Percentiles rank a stretch among this genome's conserved stretches.
Evolutionary conservation across 345 rosid species (phyloP).

Genomic region (Melastoma malabathricum): DNA sequence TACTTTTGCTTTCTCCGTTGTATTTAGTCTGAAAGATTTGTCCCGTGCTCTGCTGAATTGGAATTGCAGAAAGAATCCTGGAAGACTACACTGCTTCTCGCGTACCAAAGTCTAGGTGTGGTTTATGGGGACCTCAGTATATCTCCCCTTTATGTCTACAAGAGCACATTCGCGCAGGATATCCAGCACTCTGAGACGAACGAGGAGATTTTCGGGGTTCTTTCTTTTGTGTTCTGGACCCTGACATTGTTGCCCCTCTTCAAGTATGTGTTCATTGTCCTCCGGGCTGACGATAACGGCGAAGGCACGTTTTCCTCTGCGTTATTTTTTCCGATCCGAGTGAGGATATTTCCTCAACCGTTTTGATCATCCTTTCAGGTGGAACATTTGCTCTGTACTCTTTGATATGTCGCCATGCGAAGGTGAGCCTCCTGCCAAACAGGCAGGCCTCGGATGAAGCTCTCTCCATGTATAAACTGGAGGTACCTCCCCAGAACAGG

Average conservation of each 20-base stretch:
- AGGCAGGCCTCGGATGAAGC: conserved; percentile 13
- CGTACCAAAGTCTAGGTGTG: conserved; percentile 16
- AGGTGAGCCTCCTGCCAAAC: conserved; percentile 12
- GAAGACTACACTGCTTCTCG: conserved; percentile 8
- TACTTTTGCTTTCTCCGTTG: background rate
- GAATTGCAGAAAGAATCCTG: conserved; percentile 12
- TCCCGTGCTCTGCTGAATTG: conserved; percentile 1
- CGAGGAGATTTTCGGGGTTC: conserved; percentile 15
- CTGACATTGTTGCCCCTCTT: conserved; percentile 13
- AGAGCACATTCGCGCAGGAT: conserved; percentile 13
- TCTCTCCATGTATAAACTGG: conserved; percentile 11
- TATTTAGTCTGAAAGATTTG: background rate
- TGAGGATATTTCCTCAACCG: background rate
- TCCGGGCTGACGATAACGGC: conserved; percentile 14
- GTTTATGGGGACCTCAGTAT: conserved; percentile 16
- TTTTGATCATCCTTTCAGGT: conserved; percentile 3
- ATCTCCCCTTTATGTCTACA: conserved; percentile 13
- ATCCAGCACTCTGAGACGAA: conserved; percentile 14
- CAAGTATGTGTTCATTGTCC: conserved; percentile 16
- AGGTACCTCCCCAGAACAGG: conserved; percentile 7
- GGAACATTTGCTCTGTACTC: conserved; percentile 15
- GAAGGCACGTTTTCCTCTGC: conserved; percentile 6
- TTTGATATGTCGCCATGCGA: conserved; percentile 14
- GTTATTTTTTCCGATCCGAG: background rate
- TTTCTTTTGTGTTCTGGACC: conserved; percentile 16